Evolutionary conservation across 371 early-diverging fungal species (phyloP).

Genomic region (Mortierella sp.): DNA sequence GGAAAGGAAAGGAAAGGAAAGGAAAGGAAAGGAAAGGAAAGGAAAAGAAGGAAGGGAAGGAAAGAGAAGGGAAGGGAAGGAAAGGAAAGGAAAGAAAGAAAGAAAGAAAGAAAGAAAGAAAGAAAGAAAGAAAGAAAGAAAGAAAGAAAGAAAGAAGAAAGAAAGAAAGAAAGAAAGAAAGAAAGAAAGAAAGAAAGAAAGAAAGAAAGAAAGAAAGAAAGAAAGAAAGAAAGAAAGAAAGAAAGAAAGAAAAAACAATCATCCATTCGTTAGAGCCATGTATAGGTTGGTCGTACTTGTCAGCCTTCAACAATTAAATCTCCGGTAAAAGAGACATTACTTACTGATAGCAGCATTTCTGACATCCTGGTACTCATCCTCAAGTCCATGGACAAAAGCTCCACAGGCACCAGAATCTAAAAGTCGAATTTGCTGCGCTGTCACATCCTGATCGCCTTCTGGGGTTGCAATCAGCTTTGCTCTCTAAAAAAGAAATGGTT

Average conservation of each 20-base stretch:
- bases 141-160: not conserved
- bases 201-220: not conserved
- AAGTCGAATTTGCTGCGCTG: conserved; percentile 70
- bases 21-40: not conserved
- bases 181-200: not conserved
- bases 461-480: conserved; percentile 64
- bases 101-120: not conserved
- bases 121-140: not conserved
- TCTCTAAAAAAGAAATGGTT: conserved; percentile 11
- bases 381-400: conserved; percentile 92
- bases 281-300: too few relatives aligned
- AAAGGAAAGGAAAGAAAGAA: not conserved
- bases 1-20: conserved; percentile 1
- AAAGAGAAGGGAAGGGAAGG: not conserved
- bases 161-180: not conserved
- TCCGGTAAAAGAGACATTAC: too few relatives aligned
- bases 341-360: conserved; percentile 85
- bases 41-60: not conserved
- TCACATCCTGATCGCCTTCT: conserved; percentile 74
- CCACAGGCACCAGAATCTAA: conserved; percentile 85
- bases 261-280: too few relatives aligned
- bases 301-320: too few relatives aligned
- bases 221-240: too few relatives aligned
- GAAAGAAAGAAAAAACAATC: too few relatives aligned
- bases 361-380: conserved; percentile 92